Evolutionary conservation across 257 asterid genomes (phyloP).

Genomic region (Ophiorrhiza pumila): DNA sequence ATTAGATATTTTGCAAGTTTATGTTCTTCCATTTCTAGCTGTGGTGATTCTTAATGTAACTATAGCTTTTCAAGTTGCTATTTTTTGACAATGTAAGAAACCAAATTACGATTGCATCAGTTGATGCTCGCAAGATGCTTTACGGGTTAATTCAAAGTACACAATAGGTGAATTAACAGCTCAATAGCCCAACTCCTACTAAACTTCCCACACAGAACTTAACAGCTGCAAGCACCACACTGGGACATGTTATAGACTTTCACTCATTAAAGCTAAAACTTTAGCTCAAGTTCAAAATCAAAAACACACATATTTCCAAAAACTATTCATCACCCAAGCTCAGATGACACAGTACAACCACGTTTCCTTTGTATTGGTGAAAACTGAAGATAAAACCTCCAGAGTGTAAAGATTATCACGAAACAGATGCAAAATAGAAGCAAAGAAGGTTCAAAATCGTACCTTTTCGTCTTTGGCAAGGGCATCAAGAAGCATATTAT

Average conservation of each 20-base stretch:
- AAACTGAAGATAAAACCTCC: background rate
- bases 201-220: background rate
- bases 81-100: background rate
- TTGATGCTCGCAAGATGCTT: background rate
- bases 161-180: background rate
- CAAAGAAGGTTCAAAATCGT: slow-evolving; percentile 9
- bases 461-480: slow-evolving; percentile 84
- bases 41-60: background rate
- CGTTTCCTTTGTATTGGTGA: background rate
- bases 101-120: background rate
- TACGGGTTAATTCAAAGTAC: background rate
- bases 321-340: background rate
- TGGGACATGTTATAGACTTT: background rate
- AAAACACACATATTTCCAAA: background rate
- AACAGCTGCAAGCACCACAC: background rate
- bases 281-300: background rate
- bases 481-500: slow-evolving; percentile 84
- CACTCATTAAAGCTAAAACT: background rate
- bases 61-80: background rate
- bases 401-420: too few relatives aligned
- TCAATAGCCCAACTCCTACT: background rate
- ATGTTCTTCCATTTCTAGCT: background rate
- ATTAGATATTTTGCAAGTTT: background rate
- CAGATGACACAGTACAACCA: background rate
- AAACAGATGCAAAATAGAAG: background rate